Evolutionary conservation across 495 filamentous ascomycete species (phyloP).

Genomic region (Annulohypoxylon moriforme): DNA sequence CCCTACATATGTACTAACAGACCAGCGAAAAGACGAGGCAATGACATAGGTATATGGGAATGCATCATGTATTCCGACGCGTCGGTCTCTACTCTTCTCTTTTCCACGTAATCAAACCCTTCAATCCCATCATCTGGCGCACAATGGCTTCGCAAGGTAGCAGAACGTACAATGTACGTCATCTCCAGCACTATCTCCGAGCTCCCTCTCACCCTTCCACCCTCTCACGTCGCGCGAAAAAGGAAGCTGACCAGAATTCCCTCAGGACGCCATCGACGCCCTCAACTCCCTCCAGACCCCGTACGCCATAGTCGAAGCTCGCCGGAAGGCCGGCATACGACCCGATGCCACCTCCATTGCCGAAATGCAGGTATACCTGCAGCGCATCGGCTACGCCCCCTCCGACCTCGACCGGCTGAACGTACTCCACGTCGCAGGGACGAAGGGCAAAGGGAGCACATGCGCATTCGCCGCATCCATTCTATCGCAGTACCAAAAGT

Average conservation of each 20-base stretch:
- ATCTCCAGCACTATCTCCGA: constrained; percentile 14
- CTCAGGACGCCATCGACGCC: constrained; percentile 81
- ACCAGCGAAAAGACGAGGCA: neutral
- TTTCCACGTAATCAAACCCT: constrained; percentile 20
- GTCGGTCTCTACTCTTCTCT: constrained; percentile 13
- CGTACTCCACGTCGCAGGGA: constrained; percentile 86
- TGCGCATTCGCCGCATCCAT: constrained; percentile 74
- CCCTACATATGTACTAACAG: neutral
- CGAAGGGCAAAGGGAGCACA: constrained; percentile 91
- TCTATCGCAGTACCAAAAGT: constrained; percentile 53
- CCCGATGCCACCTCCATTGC: constrained; percentile 75
- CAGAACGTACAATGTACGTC: constrained; percentile 45
- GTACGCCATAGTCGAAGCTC: constrained; percentile 78
- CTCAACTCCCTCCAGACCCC: constrained; percentile 94
- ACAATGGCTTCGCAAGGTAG: constrained; percentile 44
- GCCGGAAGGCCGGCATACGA: constrained; percentile 73
- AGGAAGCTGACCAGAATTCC: constrained; percentile 30
- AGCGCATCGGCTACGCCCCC: constrained; percentile 78
- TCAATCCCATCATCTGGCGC: constrained; percentile 25
- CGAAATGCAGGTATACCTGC: constrained; percentile 81
- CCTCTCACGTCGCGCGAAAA: neutral
- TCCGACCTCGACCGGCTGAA: constrained; percentile 80
- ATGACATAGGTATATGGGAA: constrained; percentile 31
- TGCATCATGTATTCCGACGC: constrained; percentile 50
- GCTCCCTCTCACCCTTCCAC: neutral